These are phyloP conservation scores for Corrigiola litoralis DNA, from an alignment of 179 eudicot genomes.

Conservation along the genomic window DNA sequence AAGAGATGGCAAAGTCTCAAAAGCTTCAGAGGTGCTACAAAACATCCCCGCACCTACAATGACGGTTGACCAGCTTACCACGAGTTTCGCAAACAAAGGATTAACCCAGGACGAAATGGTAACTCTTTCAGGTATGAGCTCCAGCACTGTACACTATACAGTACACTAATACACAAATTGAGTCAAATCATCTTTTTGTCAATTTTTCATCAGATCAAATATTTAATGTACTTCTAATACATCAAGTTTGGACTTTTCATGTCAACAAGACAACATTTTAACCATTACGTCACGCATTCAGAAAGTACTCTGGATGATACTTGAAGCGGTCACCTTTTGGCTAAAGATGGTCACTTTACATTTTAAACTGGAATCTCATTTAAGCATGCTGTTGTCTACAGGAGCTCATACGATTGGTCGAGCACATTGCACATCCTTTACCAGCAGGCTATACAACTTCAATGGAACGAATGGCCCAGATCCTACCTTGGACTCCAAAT, in stretches of 20 bases:
- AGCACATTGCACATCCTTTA: conserved; percentile 68
- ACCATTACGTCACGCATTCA: too few species aligned
- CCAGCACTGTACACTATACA: too few species aligned
- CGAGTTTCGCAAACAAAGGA: conserved; percentile 50
- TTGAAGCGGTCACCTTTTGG: too few species aligned
- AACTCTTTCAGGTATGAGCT: conserved; percentile 42
- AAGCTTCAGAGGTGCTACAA: conserved; percentile 34
- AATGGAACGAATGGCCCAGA: conserved; percentile 42
- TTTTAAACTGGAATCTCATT: neutral
- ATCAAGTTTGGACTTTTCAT: too few species aligned
- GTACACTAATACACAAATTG: too few species aligned
- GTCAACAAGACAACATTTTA: too few species aligned
- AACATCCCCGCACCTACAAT: conserved; percentile 53
- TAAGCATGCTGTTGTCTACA: conserved; percentile 18
- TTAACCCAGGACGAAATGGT: conserved; percentile 79
- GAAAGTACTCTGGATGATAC: too few species aligned
- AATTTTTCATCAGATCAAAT: too few species aligned
- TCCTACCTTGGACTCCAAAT: conserved; percentile 45
- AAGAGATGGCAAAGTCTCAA: conserved; percentile 66
- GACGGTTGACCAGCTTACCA: conserved; percentile 51
- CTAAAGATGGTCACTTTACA: neutral
- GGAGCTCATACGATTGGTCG: conserved; percentile 84
- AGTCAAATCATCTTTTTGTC: too few species aligned
- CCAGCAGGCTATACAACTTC: conserved; percentile 56
- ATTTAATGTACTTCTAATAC: neutral